Evolutionary conservation across 208 protist genomes (phyloP), one percentile per base, ranked within the genome.

Genomic region (Acanthamoeba healyi): DNA sequence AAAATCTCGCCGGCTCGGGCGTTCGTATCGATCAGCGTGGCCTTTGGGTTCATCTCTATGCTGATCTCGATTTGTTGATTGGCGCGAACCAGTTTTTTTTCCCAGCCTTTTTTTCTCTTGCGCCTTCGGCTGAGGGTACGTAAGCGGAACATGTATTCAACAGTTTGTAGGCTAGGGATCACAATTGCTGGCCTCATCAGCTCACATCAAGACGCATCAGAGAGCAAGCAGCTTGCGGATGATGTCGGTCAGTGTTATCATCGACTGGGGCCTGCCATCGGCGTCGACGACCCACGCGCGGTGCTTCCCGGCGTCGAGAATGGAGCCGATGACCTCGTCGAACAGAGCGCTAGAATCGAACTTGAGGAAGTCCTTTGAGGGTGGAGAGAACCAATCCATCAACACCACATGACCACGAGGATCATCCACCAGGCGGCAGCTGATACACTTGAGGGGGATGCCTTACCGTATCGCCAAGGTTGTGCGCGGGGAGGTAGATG

Each of bases 211-310:
- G n/a, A n/a, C n/a, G n/a, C n/a, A 24, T 24, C 67, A 84, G 74
- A 84, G 74, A 19, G 74, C 4, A 15, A 90, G 32, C 29, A 90
- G 82, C 34, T n/a, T 70, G 54, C 82, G 46, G 38, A 90, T 70
- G 56, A 90, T 90, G 36, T 90, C 82, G 26, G 82, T 90, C 34
- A 90, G 26, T 32, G 49, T 90, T 22, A 90, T 90, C 38, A 72
- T n/a, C 34, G 82, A 36, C 26, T 51, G 54, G 10, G 82, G 82
- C n/a, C 58, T 90, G 2, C 56, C 56, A 15, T 90, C 54, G 5
- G 61, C 82, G n/a, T 90, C 82, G 12, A 90, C 82, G 9, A 90
- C 82, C 82, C 82, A 90, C 14, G 82, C 82, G 34, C 82, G 49
- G 24, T 90, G 82, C 54, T 90, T 90, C 2, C 58, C 54, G 15